A percentile compares a stretch with the other conserved stretches of the same genome.
Evolutionary conservation across 2,329 filamentous ascomycete genomes (phyloP).

Genomic region (Aspergillus pseudoterreus): DNA sequence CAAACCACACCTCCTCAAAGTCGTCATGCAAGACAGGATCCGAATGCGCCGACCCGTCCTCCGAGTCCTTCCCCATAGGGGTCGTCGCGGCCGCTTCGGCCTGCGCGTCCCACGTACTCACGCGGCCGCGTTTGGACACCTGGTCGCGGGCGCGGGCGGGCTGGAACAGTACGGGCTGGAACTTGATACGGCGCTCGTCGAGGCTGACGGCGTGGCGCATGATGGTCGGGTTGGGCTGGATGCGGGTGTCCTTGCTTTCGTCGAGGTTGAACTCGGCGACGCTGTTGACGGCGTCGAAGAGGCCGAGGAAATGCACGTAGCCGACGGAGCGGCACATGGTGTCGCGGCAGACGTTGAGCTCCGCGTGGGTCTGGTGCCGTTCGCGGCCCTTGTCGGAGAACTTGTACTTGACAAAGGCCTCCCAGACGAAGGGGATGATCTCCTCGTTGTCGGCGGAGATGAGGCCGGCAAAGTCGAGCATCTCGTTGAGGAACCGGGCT

Average conservation of each 20-base stretch:
- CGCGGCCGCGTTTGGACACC: constrained; percentile 1
- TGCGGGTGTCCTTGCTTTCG: constrained; percentile 8
- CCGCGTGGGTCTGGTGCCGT: constrained; percentile 1
- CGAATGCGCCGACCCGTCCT: background rate
- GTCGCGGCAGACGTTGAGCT: constrained; percentile 10
- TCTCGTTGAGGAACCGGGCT: constrained; percentile 21
- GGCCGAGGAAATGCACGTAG: constrained; percentile 19
- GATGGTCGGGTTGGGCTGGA: constrained; percentile 37
- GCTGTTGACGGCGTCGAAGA: constrained; percentile 26
- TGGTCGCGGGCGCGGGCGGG: background rate
- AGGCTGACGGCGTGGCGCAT: constrained; percentile 54
- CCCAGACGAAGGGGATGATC: constrained; percentile 16
- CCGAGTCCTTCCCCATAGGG: background rate
- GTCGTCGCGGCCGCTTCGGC: background rate
- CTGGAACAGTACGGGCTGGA: constrained; percentile 27
- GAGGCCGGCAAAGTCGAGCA: constrained; percentile 18
- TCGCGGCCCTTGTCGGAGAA: constrained; percentile 8
- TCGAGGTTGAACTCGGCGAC: constrained; percentile 17
- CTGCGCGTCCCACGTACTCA: constrained; percentile 20
- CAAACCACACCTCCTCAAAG: constrained; percentile 69
- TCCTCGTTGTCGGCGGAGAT: constrained; percentile 20
- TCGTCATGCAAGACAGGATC: constrained; percentile 37
- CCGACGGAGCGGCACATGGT: constrained; percentile 17
- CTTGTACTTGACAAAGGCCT: constrained; percentile 14
- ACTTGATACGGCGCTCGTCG: constrained; percentile 53